Evolutionary conservation across 139 green algal genomes (phyloP), one percentile per base, ranked within the genome.

Genomic region (Spirogloea muscicola): DNA sequence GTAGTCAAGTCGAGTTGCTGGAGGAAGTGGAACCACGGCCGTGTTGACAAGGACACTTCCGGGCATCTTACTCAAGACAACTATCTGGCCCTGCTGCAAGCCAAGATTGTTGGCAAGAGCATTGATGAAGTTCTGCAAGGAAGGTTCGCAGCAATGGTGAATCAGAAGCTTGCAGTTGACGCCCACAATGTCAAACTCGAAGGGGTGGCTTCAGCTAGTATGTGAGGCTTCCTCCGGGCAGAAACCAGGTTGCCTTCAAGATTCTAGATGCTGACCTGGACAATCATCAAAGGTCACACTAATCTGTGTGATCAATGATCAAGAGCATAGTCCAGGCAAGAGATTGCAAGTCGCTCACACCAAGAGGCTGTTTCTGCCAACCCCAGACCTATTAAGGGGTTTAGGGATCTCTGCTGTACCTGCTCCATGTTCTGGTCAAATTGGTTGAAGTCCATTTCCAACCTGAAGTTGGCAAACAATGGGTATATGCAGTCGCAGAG

Each of bases 41-140:
- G 40, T 39, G 52, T 62, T 62, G 38, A 62, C 37, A 7, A 43
- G 40, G 6, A 62, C 52, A 62, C 52, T 62, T 31, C 52, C 52
- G 9, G 52, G 40, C 6, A 62, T 33, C 6, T 43, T 62, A 7
- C 7, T 62, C 7, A 62, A 31, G 7, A 62, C 37, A 6, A 62
- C 7, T 31, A 62, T 62, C 7, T 62, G 7, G 31, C 40, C 52
- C 52, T 38, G 31, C 40, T 31, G 9, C 37, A 7, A 62, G 18
- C 5, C 31, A 33, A 62, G 7, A 62, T 39, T 62, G 40, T 6
- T 39, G 6, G 52, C 52, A 7, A 62, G n/a, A n/a, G n/a, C n/a
- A n/a, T n/a, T n/a, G n/a, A n/a, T n/a, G n/a, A n/a, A n/a, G n/a
- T n/a, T n/a, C n/a, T n/a, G n/a, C n/a, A n/a, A n/a, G n/a, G n/a